Evolutionary conservation across 495 filamentous ascomycete genomes (phyloP), one percentile per base, ranked within the genome.

Genomic region (Amorphotheca resinae): DNA sequence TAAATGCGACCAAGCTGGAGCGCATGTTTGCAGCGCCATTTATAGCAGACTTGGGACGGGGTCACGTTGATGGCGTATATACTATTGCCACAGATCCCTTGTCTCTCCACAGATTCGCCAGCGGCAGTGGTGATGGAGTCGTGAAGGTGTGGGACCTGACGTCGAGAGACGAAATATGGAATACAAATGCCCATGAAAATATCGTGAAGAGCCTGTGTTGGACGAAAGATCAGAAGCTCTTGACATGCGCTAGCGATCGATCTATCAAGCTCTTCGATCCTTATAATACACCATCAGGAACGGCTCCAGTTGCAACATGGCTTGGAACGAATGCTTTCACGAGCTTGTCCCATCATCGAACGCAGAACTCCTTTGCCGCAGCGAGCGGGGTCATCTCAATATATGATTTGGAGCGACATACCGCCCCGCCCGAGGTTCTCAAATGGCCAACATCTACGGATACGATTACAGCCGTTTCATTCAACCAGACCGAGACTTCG

Each of bases 11-110:
- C 37, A 98, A 98, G 54, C 61, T 98, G 40, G 85, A 95, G 61
- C 80, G 91, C 49, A 87, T 98, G 77, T 95, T 96, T 57, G 89
- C 91, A 16, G 78, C 85, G 41, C 91, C 91, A 3, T 98, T 98
- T 58, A 63, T 98, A 32, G 81, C 68, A 0, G 83, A 94, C 53
- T 73, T 98, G 39, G 89, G 87, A 22, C 74, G 74, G 37, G 91
- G 91, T 22, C 91, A 98, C 64, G 83, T 96, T 11, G 91, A 98
- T 59, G 91, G 91, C 34, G 84, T 98, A 4, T 85, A 85, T 58
- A 67, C 70, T 7, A 69, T 85, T 58, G 72, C 78, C 11, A 84
- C 84, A 50, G 80, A 85, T 50, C 78, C 76, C 3, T 67, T 73
- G 49, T 76, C 74, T 2, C 60, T 87, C 22, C 73, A 81, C 41